Evolutionary conservation across 1,284 basidiomycete genomes (phyloP).

Genomic region (Cutaneotrichosporon dermatis): DNA sequence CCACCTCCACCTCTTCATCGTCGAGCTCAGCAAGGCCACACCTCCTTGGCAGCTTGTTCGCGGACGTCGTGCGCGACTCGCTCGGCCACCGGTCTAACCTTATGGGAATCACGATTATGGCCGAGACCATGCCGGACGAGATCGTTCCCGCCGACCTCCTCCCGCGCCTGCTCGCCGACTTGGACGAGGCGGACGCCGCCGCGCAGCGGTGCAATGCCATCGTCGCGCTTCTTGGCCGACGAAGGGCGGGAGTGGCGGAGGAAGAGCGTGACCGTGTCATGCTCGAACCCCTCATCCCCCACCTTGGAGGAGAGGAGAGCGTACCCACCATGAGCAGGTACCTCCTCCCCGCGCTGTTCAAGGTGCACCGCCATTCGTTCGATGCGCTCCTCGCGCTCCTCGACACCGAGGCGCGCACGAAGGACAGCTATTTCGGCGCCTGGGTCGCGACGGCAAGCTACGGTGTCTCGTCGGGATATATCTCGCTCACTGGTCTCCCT

Average conservation of each 20-base stretch:
- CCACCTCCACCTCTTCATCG: not conserved
- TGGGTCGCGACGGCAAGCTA: slow-evolving; percentile 40
- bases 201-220: slow-evolving; percentile 27
- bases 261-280: slow-evolving; percentile 13
- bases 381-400: slow-evolving; percentile 23
- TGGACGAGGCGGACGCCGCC: slow-evolving; percentile 23
- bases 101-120: slow-evolving; percentile 20
- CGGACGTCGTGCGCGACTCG: slow-evolving; percentile 9
- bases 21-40: not conserved
- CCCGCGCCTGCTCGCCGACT: slow-evolving; percentile 21
- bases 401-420: not conserved
- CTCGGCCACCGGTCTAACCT: slow-evolving; percentile 21
- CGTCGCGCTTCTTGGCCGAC: slow-evolving; percentile 19
- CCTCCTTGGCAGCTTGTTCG: slow-evolving; percentile 31
- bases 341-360: slow-evolving; percentile 33
- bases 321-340: slow-evolving; percentile 27
- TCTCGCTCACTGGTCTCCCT: slow-evolving; percentile 26
- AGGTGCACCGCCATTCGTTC: slow-evolving; percentile 14
- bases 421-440: slow-evolving; percentile 20
- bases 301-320: slow-evolving; percentile 15
- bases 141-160: slow-evolving; percentile 21
- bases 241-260: not conserved
- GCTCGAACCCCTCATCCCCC: slow-evolving; percentile 25
- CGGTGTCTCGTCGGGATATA: slow-evolving; percentile 27
- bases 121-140: slow-evolving; percentile 22